phyloP scores from a whole-genome alignment of 768 basidiomycete genomes.

The Boletus rubroflammeus region DNA sequence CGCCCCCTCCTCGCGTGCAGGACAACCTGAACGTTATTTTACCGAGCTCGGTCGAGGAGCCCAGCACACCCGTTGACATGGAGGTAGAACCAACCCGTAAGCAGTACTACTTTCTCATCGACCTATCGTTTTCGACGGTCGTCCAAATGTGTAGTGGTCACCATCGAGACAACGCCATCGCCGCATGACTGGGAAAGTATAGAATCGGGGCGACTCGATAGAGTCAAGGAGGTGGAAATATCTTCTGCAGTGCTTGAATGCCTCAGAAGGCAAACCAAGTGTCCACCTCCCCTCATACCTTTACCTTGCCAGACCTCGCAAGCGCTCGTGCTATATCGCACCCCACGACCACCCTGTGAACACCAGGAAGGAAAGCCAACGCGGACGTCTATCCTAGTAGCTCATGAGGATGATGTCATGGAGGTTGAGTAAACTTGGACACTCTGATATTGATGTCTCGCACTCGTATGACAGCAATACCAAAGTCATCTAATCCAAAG shows the following conservation, averaged over 20 bases:
- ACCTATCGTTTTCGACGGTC: not conserved
- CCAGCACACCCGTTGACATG: slow-evolving; percentile 47
- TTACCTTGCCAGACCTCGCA: slow-evolving; percentile 26
- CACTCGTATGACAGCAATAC: slow-evolving; percentile 16
- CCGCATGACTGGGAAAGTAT: slow-evolving; percentile 21
- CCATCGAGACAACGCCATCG: slow-evolving; percentile 23
- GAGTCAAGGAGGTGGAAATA: slow-evolving; percentile 37
- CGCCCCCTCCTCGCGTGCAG: slow-evolving; percentile 3
- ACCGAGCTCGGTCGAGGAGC: slow-evolving; percentile 43
- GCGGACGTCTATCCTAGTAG: not conserved
- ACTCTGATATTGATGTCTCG: slow-evolving; percentile 3
- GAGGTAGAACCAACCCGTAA: slow-evolving; percentile 67
- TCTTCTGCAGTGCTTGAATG: slow-evolving; percentile 45
- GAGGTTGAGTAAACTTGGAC: slow-evolving; percentile 41
- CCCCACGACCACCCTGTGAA: slow-evolving; percentile 28
- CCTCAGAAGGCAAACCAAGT: slow-evolving; percentile 35
- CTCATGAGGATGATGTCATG: slow-evolving; percentile 45
- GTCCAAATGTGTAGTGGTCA: slow-evolving; percentile 1
- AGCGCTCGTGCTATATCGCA: slow-evolving; percentile 55
- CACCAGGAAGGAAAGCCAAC: not conserved
- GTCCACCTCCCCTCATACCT: slow-evolving; percentile 19
- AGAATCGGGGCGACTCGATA: slow-evolving; percentile 17
- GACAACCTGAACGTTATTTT: slow-evolving; percentile 15
- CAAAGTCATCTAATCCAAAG: slow-evolving; percentile 26
- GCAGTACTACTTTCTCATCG: slow-evolving; percentile 5